Percentiles rank a stretch among this genome's conserved stretches.
Evolutionary conservation across 2,329 filamentous ascomycete genomes (phyloP).

Genomic region (Gnomoniopsis sp.): DNA sequence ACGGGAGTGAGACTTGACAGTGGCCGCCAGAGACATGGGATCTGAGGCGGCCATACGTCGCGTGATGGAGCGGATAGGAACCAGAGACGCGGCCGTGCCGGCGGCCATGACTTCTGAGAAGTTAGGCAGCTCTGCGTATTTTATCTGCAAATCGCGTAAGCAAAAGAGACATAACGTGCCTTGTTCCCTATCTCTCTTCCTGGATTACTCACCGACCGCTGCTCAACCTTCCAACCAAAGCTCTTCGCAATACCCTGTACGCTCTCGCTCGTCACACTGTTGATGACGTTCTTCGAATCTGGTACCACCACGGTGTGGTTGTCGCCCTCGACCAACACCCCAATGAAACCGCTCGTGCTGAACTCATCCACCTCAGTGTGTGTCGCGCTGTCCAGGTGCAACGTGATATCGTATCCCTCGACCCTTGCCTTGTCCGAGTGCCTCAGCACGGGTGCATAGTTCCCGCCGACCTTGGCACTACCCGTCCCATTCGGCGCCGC

Average conservation of each 20-base stretch:
- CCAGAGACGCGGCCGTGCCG: conserved; percentile 85
- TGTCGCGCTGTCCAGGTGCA: conserved; percentile 84
- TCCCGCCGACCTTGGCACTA: conserved; percentile 90
- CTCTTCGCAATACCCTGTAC: conserved; percentile 71
- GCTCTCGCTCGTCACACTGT: conserved; percentile 79
- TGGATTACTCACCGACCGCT: conserved; percentile 53
- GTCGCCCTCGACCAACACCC: conserved; percentile 56
- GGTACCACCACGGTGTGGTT: conserved; percentile 77
- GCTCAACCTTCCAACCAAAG: conserved; percentile 83
- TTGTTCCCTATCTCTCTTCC: background rate
- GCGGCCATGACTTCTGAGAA: conserved; percentile 81
- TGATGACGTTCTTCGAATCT: conserved; percentile 82
- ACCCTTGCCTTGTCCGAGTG: conserved; percentile 79
- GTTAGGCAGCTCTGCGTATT: conserved; percentile 52
- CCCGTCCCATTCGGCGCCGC: conserved; percentile 89
- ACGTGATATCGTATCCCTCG: conserved; percentile 87
- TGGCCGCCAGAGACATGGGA: conserved; percentile 36
- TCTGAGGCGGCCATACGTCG: conserved; percentile 46
- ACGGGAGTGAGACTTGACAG: conserved; percentile 32
- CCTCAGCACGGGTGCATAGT: conserved; percentile 88
- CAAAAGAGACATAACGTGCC: background rate
- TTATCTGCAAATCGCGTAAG: conserved; percentile 47
- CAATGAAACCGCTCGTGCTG: conserved; percentile 90
- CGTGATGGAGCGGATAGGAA: conserved; percentile 89
- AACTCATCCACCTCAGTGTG: conserved; percentile 92